phyloP scores from a whole-genome alignment of 768 basidiomycete species.

The Lentinula guzmanii region DNA sequence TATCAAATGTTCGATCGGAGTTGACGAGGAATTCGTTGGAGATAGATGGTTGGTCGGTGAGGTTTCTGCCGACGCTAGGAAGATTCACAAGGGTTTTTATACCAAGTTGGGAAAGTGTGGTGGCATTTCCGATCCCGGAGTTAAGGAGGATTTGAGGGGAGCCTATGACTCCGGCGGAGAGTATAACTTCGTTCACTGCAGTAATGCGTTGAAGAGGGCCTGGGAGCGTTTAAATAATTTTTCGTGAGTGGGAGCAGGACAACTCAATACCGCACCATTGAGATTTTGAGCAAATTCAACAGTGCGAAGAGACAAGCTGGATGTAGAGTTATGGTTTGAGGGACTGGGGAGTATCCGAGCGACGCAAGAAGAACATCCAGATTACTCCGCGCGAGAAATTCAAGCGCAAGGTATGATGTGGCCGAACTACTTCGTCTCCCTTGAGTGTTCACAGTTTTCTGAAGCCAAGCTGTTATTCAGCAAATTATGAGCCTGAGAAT shows the following conservation, averaged over 20 bases:
- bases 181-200: slow-evolving; percentile 18
- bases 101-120: slow-evolving; percentile 8
- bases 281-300: slow-evolving; percentile 2
- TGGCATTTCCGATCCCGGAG: slow-evolving; percentile 11
- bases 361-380: slow-evolving; percentile 3
- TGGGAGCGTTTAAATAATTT: background rate
- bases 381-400: background rate
- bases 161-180: slow-evolving; percentile 20
- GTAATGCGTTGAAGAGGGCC: background rate
- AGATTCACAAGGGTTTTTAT: slow-evolving; percentile 12
- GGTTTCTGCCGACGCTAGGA: slow-evolving; percentile 16
- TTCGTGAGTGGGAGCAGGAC: background rate
- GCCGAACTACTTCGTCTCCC: slow-evolving; percentile 19
- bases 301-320: background rate
- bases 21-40: slow-evolving; percentile 11
- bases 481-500: background rate
- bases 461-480: slow-evolving; percentile 19
- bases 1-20: slow-evolving; percentile 12
- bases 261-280: background rate
- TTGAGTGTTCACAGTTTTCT: slow-evolving; percentile 13
- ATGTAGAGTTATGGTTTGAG: background rate
- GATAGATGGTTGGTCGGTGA: slow-evolving; percentile 13
- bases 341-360: background rate
- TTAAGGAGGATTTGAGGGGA: slow-evolving; percentile 16
- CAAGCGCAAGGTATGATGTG: slow-evolving; percentile 17